These are phyloP conservation scores for Eucalyptus marginata DNA, from an alignment of 345 rosid species.

Conservation along the genomic window DNA sequence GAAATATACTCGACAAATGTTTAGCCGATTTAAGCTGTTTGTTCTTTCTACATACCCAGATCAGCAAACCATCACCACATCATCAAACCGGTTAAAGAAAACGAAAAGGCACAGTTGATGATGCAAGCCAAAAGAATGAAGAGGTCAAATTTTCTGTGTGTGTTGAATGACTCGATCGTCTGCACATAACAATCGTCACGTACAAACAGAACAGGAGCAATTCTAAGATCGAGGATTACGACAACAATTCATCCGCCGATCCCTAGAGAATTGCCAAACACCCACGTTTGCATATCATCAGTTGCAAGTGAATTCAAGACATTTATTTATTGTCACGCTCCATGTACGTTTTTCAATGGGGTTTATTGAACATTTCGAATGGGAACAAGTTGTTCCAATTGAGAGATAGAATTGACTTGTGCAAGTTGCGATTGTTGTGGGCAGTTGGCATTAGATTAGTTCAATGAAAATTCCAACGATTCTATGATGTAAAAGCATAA, in stretches of 20 bases:
- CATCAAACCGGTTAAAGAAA: not conserved
- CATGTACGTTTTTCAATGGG: not conserved
- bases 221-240: conserved; percentile 21
- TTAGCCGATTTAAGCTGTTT: not conserved
- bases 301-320: too few species aligned
- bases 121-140: not conserved
- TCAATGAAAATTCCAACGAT: not conserved
- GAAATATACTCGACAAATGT: not conserved
- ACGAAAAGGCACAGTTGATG: conserved; percentile 1
- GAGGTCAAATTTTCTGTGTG: too few species aligned
- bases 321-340: too few species aligned
- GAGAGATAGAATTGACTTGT: not conserved
- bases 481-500: not conserved
- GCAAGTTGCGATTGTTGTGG: not conserved
- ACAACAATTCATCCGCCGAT: not conserved
- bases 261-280: not conserved
- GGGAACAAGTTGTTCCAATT: not conserved
- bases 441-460: not conserved
- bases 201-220: not conserved
- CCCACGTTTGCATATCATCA: not conserved
- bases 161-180: not conserved
- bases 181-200: not conserved
- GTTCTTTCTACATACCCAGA: conserved; percentile 12
- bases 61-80: conserved; percentile 3
- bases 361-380: not conserved